These are phyloP conservation scores for Fusarium piperis DNA, from an alignment of 2,329 filamentous ascomycete species.

Conservation along the genomic window DNA sequence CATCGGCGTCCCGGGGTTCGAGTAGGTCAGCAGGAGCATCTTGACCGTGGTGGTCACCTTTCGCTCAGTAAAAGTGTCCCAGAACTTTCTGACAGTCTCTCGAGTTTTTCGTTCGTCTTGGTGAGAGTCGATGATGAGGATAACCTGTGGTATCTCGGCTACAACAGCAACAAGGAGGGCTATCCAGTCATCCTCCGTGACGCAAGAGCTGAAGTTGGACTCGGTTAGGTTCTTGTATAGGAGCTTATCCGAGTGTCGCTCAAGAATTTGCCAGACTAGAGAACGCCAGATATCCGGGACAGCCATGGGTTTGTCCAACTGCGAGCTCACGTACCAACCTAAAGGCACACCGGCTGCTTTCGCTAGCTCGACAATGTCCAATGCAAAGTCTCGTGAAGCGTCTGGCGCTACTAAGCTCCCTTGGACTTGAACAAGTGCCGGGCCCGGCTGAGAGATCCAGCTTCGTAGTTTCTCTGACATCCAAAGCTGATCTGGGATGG, in stretches of 20 bases:
- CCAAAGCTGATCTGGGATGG: constrained; percentile 5
- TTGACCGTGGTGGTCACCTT: constrained; percentile 1
- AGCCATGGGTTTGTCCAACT: neutral
- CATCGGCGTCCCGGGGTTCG: neutral
- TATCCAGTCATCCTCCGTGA: constrained; percentile 4
- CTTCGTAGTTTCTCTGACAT: constrained; percentile 5
- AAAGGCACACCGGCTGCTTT: neutral
- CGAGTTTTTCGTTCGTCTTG: neutral
- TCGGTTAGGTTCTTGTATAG: neutral
- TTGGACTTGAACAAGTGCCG: constrained; percentile 7
- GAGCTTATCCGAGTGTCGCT: neutral
- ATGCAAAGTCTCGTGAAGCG: constrained; percentile 5
- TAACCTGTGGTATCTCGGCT: neutral
- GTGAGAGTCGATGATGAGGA: constrained; percentile 12
- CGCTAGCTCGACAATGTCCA: constrained; percentile 18
- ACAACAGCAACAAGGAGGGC: constrained; percentile 1
- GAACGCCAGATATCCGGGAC: neutral
- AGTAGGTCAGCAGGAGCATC: constrained; percentile 20
- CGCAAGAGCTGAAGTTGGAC: constrained; percentile 9
- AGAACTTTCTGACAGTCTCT: constrained; percentile 1
- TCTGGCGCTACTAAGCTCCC: constrained; percentile 1
- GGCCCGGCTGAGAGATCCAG: constrained; percentile 13
- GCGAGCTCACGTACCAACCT: constrained; percentile 7
- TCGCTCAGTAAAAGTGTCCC: neutral
- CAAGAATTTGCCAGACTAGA: constrained; percentile 7